phyloP scores from a whole-genome alignment of 768 basidiomycete species.

The Podaxis sp. region DNA sequence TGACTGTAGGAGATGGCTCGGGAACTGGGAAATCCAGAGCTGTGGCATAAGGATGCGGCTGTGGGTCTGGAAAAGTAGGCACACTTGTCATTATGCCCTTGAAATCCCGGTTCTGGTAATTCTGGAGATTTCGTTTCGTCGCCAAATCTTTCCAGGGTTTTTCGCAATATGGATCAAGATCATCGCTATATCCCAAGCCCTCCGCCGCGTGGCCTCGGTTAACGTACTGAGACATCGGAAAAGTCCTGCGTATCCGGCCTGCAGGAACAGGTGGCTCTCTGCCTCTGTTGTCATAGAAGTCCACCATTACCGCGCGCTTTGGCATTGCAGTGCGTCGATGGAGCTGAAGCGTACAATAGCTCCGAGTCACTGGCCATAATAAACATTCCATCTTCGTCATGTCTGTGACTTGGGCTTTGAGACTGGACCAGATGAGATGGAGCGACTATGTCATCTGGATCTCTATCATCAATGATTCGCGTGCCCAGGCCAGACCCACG shows the following conservation, averaged over 20 bases:
- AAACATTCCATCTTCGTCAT: neutral
- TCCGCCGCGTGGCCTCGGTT: no score
- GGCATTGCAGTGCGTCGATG: slow-evolving; percentile 1
- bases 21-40: neutral
- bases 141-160: neutral
- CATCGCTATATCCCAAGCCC: neutral
- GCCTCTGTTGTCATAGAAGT: neutral
- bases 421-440: neutral
- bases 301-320: neutral
- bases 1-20: neutral
- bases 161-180: neutral
- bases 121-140: neutral
- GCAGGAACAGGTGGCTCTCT: neutral
- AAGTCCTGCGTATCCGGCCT: neutral
- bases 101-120: neutral
- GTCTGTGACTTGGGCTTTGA: neutral
- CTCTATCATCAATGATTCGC: slow-evolving; percentile 7
- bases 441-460: neutral
- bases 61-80: slow-evolving; percentile 9
- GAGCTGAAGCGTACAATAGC: slow-evolving; percentile 11
- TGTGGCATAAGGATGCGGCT: neutral
- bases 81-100: neutral
- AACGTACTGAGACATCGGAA: neutral
- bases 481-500: slow-evolving; percentile 3
- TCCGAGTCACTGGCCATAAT: slow-evolving; percentile 7